Evolutionary conservation across 257 asterid genomes (phyloP), one percentile per base, ranked within the genome.

Genomic region (Ophiorrhiza pumila): DNA sequence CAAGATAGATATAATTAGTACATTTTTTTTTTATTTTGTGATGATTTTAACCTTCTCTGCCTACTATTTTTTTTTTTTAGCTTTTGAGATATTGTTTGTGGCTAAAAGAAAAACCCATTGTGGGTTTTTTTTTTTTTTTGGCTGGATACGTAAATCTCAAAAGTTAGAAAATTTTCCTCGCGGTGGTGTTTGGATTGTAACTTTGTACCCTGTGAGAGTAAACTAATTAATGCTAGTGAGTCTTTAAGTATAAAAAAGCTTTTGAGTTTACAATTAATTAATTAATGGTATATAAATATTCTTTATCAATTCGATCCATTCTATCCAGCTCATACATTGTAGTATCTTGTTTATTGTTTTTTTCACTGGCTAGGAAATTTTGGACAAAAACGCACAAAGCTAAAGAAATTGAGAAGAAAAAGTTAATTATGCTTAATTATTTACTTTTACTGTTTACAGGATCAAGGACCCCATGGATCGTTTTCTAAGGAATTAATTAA

Each of bases 131-230:
- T 80, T 58, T 58, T 58, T 78, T 49, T 46, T 46, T 80, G 65
- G 61, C 70, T 79, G 61, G 76, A 78, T 74, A 61, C 81, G 81
- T 72, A 80, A 80, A 80, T 84, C 76, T 85, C 85, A 41, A 46
- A 68, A 68, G 69, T 79, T 81, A 22, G 74, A 65, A 59, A 58
- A 79, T 84, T 84, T 85, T 82, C 81, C 87, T 82, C 80, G 29
- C 87, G 69, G 89, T 73, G 89, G 88, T 83, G 85, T 78, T 83
- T 55, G 82, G 82, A 74, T 77, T 81, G 85, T 79, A 57, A 65
- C 70, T 76, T 70, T 67, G 82, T 77, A 79, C 90, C 86, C 93
- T 85, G 87, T 77, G 89, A 73, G 83, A 79, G 77, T 45, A 42
- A 61, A 63, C 39, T 63, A 18, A 74, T 31, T 65, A 57, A 69